phyloP scores from a whole-genome alignment of 2,329 filamentous ascomycete species.

The Verticillium nubilum region DNA sequence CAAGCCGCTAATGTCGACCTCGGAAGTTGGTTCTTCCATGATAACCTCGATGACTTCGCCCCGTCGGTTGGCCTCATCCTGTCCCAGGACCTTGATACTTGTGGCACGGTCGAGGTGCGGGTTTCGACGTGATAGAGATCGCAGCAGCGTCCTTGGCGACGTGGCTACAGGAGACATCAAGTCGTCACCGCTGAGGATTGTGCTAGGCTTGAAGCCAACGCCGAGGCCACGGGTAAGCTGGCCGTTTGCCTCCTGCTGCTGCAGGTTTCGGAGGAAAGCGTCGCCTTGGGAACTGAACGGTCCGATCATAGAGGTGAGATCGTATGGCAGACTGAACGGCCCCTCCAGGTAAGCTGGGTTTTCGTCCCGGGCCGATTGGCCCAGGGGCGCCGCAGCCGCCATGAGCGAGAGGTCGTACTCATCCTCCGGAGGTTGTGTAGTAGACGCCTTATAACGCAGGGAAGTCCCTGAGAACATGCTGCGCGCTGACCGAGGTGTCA shows the following conservation, averaged over 20 bases:
- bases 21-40: constrained; percentile 33
- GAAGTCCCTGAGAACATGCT: not conserved
- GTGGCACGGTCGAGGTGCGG: constrained; percentile 22
- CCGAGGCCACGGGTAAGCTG: constrained; percentile 55
- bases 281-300: constrained; percentile 37
- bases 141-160: constrained; percentile 19
- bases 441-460: not conserved
- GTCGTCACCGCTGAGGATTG: constrained; percentile 43
- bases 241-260: constrained; percentile 49
- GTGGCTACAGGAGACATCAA: constrained; percentile 32
- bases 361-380: constrained; percentile 18
- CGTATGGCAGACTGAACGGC: constrained; percentile 27
- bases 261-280: constrained; percentile 37
- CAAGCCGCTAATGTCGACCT: constrained; percentile 47
- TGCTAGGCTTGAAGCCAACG: constrained; percentile 42
- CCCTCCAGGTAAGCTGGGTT: constrained; percentile 14
- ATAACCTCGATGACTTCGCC: constrained; percentile 57
- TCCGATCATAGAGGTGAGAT: constrained; percentile 40
- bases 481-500: not conserved
- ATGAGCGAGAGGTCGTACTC: constrained; percentile 38
- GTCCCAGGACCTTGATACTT: constrained; percentile 44
- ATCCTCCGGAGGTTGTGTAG: constrained; percentile 24
- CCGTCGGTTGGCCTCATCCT: constrained; percentile 54
- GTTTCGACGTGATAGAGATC: not conserved
- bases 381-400: constrained; percentile 33